Evolutionary conservation across 495 filamentous ascomycete genomes (phyloP), one percentile per base, ranked within the genome.

Genomic region (Hyaloscypha bicolor): DNA sequence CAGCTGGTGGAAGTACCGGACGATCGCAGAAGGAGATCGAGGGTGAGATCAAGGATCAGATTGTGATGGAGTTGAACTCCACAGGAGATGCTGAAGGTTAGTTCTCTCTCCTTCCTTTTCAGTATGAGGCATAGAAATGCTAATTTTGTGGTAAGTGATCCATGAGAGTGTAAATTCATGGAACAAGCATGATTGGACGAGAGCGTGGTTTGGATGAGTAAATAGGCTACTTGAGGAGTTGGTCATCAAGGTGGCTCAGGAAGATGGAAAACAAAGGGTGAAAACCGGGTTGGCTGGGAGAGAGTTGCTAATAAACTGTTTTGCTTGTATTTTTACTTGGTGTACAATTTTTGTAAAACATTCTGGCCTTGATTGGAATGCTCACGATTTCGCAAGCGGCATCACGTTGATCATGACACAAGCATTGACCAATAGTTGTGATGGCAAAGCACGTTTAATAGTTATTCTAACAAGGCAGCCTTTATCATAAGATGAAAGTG

Each of bases 161-260:
- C 83, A 85, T 69, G 81, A 84, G 75, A 83, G 81, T 69, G 74
- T 84, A 65, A 79, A 81, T 70, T 76, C 76, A 9, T 65, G 63
- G 63, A 58, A 87, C 67, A 74, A 71, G 35, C 75, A 60, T 3
- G 69, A 79, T 29, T 90, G 86, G 85, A 86, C 87, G 19, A 77
- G 88, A 71, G 82, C 85, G 69, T 90, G 88, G 87, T 90, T 90
- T 69, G 86, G 86, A 0, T 90, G 88, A 88, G 87, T 86, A 5
- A 90, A 91, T 71, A 87, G 88, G 14, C 77, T 91, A 56, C 90
- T 90, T 74, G 88, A 87, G 11, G 63, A 65, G 9, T 21, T 63
- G 45, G 19, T 63, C 6, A 52, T 52, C n/a, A 62, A 37, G 45
- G 32, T 37, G 25, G 37, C 37, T 4, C 33, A 51, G 60, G 35